Base-by-base conservation (phyloP, 148 eudicot genomes). In the Cornus florida region DNA sequence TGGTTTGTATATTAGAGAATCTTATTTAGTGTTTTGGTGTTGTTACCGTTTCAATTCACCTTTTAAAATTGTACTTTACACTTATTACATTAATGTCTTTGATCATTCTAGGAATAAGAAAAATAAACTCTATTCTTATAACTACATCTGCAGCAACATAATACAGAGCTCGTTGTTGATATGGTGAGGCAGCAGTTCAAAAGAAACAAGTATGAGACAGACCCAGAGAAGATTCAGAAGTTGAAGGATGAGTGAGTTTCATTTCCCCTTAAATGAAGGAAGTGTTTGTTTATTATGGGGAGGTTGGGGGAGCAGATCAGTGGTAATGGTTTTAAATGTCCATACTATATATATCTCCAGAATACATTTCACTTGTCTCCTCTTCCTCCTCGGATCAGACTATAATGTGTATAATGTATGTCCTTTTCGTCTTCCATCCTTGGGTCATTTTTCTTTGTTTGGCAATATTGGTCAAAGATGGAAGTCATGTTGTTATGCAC, bases 151-250 rank as follows among this genome's bases (percentile, higher is more conserved):
- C 92, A 92, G 97, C 92, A 92, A 86, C 79, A 91, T 81, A 94
- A 90, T 68, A 92, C 97, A 5, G 84, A 80, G 39, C 89, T 92
- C 48, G 50, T 94, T 57, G 77, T 91, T 81, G 83, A 71, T 71
- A 91, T 92, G 92, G 88, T 92, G 83, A 88, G 97, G 82, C 88
- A 87, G 57, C 90, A 94, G 76, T 94, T 91, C 83, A 90, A 78
- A 74, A 93, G 72, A 73, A 79, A 91, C 78, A 86, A 88, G 92
- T 90, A 89, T 24, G 95, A 91, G 82, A 91, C 85, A 9, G 95
- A 91, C 82, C 95, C 91, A 13, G 94, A 90, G 77, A 94, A 89
- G 86, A 91, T 93, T 84, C 90, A 93, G 84, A 84, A 91, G 85
- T 60, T 89, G 46, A 90, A 90, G 84, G 94, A 94, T 66, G 92